A percentile compares a stretch with the other conserved stretches of the same genome.
phyloP scores from a whole-genome alignment of 1,284 basidiomycete genomes.

The Cryptococcus sp. region DNA sequence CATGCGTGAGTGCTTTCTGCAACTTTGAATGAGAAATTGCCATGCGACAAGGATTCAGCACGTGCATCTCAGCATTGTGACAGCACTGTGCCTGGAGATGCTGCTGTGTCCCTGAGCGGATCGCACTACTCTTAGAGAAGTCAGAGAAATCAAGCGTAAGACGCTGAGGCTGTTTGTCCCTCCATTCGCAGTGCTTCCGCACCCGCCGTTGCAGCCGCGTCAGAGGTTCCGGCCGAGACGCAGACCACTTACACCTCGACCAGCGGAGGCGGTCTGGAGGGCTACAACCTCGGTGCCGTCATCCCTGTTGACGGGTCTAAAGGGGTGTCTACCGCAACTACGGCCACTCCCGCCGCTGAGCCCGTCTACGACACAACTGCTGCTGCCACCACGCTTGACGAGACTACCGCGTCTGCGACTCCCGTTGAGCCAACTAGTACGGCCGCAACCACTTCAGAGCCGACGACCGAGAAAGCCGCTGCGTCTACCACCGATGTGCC shows the following conservation, averaged over 20 bases:
- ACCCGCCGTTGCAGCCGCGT: too few relatives aligned
- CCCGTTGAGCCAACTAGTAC: slow-evolving; percentile 4
- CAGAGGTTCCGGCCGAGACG: too few relatives aligned
- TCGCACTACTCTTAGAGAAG: too few relatives aligned
- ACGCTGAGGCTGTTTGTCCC: too few relatives aligned
- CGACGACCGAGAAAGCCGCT: slow-evolving; percentile 2
- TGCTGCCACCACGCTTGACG: not conserved
- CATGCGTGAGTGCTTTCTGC: slow-evolving; percentile 18
- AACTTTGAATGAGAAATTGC: too few relatives aligned
- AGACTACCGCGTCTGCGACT: not conserved
- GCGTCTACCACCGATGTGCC: not conserved
- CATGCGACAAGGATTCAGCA: too few relatives aligned
- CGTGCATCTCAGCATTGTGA: too few relatives aligned
- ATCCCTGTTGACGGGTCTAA: slow-evolving; percentile 3
- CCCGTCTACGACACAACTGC: not conserved
- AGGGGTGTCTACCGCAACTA: slow-evolving; percentile 1
- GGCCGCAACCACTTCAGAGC: slow-evolving; percentile 8
- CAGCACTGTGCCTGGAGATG: too few relatives aligned
- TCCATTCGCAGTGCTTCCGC: too few relatives aligned
- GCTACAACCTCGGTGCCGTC: not conserved
- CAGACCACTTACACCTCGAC: not conserved
- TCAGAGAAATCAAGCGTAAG: too few relatives aligned
- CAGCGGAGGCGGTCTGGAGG: not conserved
- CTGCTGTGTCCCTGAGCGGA: too few relatives aligned
- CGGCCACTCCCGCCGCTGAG: not conserved